Evolutionary conservation across 2,329 filamentous ascomycete genomes (phyloP), one percentile per base, ranked within the genome.

Genomic region (Phoma sp.): DNA sequence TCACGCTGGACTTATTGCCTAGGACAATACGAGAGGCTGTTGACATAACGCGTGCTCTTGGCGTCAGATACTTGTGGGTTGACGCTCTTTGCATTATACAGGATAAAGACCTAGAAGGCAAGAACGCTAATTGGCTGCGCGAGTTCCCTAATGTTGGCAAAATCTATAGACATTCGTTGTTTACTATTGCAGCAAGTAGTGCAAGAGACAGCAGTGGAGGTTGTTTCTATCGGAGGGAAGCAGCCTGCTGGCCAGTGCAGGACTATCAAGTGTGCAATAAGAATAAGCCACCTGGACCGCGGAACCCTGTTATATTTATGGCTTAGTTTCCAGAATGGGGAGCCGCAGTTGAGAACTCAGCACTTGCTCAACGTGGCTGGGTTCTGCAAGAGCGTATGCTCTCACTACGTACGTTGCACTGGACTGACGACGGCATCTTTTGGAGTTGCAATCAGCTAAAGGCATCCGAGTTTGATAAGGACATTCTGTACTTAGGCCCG

Each of bases 61-160:
- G n/a, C 1, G 19, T 46, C 0, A 19, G 15, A 8, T 52, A 41
- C 6, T 4, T 52, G 4, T 52, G 50, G 50, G 12, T 52, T 1
- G 50, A 52, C n/a, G 50, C 50, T 5, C 41, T 52, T 5, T 52
- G 43, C 15, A 52, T 52, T 10, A 15, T 40, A 19, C 49, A 52
- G n/a, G 27, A 25, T 3, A 32, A 39, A 10, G n/a, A 17, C 17
- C 17, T 17, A 17, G 17, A 17, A 2, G 39, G 24, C 13, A 9
- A 8, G 4, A 51, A 39, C 13, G 17, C 25, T 19, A 40, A 51
- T 12, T 51, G 48, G 48, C 12, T 32, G 21, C 33, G 35, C 3
- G 40, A 51, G n/a, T 10, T 39, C 2, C 19, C 15, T 1, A 38
- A 19, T 4, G 33, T 51, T 33, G 48, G 48, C 4, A 33, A 31